phyloP scores from a whole-genome alignment of 805 yeast species.

The Kurtzmaniella fragi region DNA sequence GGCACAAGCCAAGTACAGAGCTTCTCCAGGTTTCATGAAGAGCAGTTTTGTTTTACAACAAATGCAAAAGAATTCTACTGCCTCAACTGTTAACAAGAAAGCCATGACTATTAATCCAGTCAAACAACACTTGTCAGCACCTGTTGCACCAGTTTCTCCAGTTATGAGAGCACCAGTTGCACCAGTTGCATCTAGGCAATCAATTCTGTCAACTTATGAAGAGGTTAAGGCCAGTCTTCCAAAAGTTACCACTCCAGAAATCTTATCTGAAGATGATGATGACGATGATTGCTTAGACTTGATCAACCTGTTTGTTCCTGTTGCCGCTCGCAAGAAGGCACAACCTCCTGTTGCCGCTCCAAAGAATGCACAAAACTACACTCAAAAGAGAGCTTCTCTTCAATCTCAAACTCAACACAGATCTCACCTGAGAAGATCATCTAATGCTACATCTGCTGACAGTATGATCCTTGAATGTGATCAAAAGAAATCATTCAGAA shows the following conservation, averaged over 20 bases:
- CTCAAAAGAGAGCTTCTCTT: not conserved
- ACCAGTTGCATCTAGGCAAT: not conserved
- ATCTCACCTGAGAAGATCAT: not conserved
- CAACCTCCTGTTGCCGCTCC: not conserved
- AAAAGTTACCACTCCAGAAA: not conserved
- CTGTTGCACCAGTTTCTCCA: slow-evolving; percentile 1
- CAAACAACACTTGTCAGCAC: not conserved
- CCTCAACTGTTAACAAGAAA: no score
- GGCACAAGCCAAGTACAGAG: slow-evolving; percentile 13
- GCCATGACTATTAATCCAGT: no score
- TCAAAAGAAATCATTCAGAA: slow-evolving; percentile 13
- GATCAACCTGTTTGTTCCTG: slow-evolving; percentile 5
- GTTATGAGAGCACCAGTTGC: not conserved
- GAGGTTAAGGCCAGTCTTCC: not conserved
- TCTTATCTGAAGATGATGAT: not conserved
- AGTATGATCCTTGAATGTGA: slow-evolving; percentile 1
- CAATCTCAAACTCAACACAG: slow-evolving; percentile 1
- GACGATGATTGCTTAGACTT: slow-evolving; percentile 5
- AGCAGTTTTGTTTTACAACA: slow-evolving; percentile 34
- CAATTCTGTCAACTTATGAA: not conserved
- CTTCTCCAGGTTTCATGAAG: slow-evolving; percentile 41
- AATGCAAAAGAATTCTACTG: not conserved
- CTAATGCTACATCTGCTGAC: not conserved
- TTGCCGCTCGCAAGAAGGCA: not conserved
- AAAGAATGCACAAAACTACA: not conserved